Conservation (phyloP, 75 land plant species). For the Chamaecyparis obtusa region DNA sequence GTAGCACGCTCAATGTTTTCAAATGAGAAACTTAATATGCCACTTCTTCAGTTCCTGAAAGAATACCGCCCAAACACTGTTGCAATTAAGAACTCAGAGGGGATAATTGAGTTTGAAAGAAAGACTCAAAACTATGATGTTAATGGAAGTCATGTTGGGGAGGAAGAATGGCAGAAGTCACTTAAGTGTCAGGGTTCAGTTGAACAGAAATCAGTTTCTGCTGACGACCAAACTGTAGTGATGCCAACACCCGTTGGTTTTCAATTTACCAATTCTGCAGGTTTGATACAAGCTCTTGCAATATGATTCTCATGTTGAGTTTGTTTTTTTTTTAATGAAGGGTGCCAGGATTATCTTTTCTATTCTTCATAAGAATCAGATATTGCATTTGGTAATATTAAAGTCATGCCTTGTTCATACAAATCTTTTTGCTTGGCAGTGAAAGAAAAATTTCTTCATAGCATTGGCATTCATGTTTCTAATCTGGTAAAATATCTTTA, state of each 20-base stretch:
- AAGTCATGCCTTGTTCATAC: background rate
- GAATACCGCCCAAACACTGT: slow-evolving; percentile 47
- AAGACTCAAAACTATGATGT: slow-evolving; percentile 23
- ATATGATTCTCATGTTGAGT: background rate
- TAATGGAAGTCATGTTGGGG: slow-evolving; percentile 3
- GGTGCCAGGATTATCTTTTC: background rate
- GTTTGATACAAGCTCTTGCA: slow-evolving; percentile 9
- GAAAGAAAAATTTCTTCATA: slow-evolving; percentile 2
- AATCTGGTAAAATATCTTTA: background rate
- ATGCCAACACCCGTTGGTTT: slow-evolving; percentile 26
- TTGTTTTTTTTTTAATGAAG: background rate
- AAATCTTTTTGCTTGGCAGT: background rate
- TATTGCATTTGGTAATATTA: background rate
- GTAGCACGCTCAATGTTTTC: slow-evolving; percentile 46
- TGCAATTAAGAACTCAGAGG: slow-evolving; percentile 22
- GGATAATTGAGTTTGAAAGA: slow-evolving; percentile 34
- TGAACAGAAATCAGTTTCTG: slow-evolving; percentile 8
- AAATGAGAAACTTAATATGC: slow-evolving; percentile 45
- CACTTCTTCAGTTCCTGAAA: slow-evolving; percentile 42
- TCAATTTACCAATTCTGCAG: slow-evolving; percentile 33
- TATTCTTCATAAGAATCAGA: background rate
- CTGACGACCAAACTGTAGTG: slow-evolving; percentile 18
- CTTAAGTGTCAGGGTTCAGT: background rate
- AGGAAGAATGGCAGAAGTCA: slow-evolving; percentile 5
- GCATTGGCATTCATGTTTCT: slow-evolving; percentile 5